Conservation (phyloP, 192 early-diverging fungal species). For the Podila minutissima region DNA sequence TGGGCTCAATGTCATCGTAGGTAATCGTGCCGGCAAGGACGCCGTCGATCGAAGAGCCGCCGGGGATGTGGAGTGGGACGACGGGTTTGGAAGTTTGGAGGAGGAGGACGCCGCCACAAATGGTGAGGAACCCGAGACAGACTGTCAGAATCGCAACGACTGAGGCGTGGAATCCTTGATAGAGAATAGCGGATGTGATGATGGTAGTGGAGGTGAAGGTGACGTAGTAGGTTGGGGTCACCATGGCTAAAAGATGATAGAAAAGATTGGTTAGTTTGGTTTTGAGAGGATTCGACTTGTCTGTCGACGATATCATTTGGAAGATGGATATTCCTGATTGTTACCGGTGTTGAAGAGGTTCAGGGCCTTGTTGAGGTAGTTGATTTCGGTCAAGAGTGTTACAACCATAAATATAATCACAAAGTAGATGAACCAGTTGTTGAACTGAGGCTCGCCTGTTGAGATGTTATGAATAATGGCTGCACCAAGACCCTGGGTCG, state of each 20-base stretch:
- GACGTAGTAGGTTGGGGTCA: constrained; percentile 94
- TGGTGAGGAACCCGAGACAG: constrained; percentile 86
- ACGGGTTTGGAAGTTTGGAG: constrained; percentile 60
- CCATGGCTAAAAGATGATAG: constrained; percentile 60
- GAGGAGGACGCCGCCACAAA: constrained; percentile 90
- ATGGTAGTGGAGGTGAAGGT: constrained; percentile 95
- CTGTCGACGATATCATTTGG: background rate
- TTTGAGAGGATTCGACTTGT: background rate
- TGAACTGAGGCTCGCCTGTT: constrained; percentile 85
- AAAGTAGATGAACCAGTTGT: constrained; percentile 83
- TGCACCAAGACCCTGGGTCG: constrained; percentile 88
- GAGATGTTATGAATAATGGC: constrained; percentile 87
- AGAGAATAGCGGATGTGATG: constrained; percentile 87
- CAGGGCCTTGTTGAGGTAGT: constrained; percentile 96
- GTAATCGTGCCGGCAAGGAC: constrained; percentile 25
- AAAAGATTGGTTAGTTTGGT: background rate
- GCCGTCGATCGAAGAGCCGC: constrained; percentile 13
- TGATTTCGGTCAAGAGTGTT: constrained; percentile 90
- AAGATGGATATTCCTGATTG: too few species aligned
- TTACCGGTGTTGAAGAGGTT: constrained; percentile 85
- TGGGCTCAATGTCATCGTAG: constrained; percentile 43
- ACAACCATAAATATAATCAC: constrained; percentile 79
- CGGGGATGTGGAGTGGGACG: constrained; percentile 30
- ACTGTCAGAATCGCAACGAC: constrained; percentile 81
- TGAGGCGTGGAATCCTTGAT: constrained; percentile 82